These are phyloP conservation scores for Cladosporium oxysporum DNA, from an alignment of 2,329 filamentous ascomycete genomes.

Conservation along the genomic window DNA sequence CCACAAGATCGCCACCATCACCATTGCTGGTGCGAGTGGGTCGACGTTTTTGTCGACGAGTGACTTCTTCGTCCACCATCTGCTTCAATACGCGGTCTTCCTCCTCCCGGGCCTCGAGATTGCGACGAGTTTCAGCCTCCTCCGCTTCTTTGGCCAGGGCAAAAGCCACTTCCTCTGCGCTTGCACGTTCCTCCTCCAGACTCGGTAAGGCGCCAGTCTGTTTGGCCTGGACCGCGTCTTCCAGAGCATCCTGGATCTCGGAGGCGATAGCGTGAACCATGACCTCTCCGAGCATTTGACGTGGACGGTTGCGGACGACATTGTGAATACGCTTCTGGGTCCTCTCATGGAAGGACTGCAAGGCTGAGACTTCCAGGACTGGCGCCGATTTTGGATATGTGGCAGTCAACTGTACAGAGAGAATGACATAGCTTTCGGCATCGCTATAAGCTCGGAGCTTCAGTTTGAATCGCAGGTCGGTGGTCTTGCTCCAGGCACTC, in stretches of 20 bases:
- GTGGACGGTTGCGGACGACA: conserved; percentile 68
- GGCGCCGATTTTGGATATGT: conserved; percentile 88
- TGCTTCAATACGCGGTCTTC: conserved; percentile 70
- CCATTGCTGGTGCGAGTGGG: conserved; percentile 47
- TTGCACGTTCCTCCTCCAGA: conserved; percentile 83
- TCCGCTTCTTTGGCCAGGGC: conserved; percentile 54
- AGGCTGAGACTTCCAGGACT: conserved; percentile 66
- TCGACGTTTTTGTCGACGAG: conserved; percentile 64
- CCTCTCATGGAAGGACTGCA: conserved; percentile 66
- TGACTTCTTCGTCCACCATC: conserved; percentile 72
- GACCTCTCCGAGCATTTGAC: conserved; percentile 62
- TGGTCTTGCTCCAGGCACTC: conserved; percentile 85
- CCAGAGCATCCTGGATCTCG: conserved; percentile 68
- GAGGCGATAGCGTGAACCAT: conserved; percentile 66
- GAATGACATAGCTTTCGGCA: conserved; percentile 66
- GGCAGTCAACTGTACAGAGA: conserved; percentile 81
- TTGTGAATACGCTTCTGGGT: conserved; percentile 71
- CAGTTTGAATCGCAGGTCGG: conserved; percentile 77
- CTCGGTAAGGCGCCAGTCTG: conserved; percentile 77
- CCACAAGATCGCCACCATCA: conserved; percentile 21
- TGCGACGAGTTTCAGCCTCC: conserved; percentile 42
- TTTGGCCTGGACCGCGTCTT: conserved; percentile 79
- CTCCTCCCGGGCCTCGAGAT: conserved; percentile 49
- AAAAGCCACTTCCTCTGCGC: conserved; percentile 73
- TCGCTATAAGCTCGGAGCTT: conserved; percentile 73